Evolutionary conservation across 495 filamentous ascomycete genomes (phyloP), one percentile per base, ranked within the genome.

Genomic region (Neurospora tetraspora): DNA sequence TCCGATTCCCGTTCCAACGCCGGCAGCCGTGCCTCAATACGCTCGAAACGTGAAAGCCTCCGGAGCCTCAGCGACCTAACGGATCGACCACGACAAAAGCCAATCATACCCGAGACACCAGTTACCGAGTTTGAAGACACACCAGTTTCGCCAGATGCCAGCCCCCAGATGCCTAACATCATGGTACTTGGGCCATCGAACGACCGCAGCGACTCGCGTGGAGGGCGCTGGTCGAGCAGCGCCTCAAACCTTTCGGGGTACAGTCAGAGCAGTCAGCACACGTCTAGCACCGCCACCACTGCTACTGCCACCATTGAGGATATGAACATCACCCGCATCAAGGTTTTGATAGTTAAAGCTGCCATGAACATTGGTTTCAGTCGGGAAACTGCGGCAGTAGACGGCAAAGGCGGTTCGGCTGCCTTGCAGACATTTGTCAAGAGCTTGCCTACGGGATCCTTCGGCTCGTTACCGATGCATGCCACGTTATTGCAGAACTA

Each of bases 41-140:
- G 83, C 70, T 85, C 84, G 23, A 86, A 82, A 71, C 76, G 82
- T 4, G 81, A 83, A 47, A 83, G 82, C 71, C 76, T 82, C 2
- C 84, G 82, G 75, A 83, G 84, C 71, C 76, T 79, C 59, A 70
- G 71, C 7, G 79, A 80, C 20, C 71, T 69, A 27, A 70, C 75
- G 18, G 76, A 79, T 23, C 74, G 76, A 40, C 78, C 81, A 10
- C 82, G 79, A 27, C 73, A 76, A 39, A 79, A 76, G 20, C 77
- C 78, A 18, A 74, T 81, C 5, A 80, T 86, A 11, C 94, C 94
- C 11, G 94, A 97, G 82, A 97, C 94, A 0, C 94, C 94, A 0
- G 94, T 93, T 2, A 97, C 94, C 11, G 92, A 97, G 74, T 97
- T 97, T 78, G 94, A 97, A 79, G 94, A 97, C 77, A 91, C 89